Base-by-base conservation (phyloP, 306 rosid species). In the Chamaecrista fasciculata region DNA sequence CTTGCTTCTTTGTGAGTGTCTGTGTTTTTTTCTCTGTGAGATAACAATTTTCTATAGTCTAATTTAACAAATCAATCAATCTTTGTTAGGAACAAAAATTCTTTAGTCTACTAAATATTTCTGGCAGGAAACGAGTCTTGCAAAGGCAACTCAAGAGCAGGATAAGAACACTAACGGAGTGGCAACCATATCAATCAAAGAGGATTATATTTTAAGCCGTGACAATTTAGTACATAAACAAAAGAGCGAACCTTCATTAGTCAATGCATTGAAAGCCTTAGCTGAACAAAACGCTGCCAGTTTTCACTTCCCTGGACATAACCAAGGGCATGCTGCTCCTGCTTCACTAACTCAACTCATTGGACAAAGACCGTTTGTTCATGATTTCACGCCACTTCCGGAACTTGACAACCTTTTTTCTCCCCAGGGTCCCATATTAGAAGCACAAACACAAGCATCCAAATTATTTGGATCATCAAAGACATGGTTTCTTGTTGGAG, bases 401-500 rank as follows among this genome's bases (percentile, higher is more conserved):
- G 95, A 89, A 80, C 89, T 92, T 23, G 98, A 84, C 80, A 82
- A 87, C 82, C 96, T 92, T 55, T 92, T 84, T 70, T 81, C 74
- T 59, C 95, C 98, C 0, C 78, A 81, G 43, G 96, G 92, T 0
- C 96, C 98, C 2, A 87, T 90, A 80, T 80, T 90, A 40, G 87
- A 87, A 57, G 98, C 98, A 66, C 96, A 92, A 63, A 77, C 37
- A 63, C 72, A 83, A 81, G 98, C 98, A 57, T 87, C 96, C 48
- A 77, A 83, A 73, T 73, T 92, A 70, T 90, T 92, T 74, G 93
- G 96, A 40, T 80, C 98, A 2, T 78, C 75, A 51, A 67, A 89
- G 66, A 89, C 96, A 57, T 92, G 98, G 98, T 92, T 92, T 70
- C 96, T 92, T 34, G 96, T 92, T 34, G 98, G 96, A 39, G 98